Conservation (phyloP, 2,329 filamentous ascomycete species). For the Dendryphion nanum region DNA sequence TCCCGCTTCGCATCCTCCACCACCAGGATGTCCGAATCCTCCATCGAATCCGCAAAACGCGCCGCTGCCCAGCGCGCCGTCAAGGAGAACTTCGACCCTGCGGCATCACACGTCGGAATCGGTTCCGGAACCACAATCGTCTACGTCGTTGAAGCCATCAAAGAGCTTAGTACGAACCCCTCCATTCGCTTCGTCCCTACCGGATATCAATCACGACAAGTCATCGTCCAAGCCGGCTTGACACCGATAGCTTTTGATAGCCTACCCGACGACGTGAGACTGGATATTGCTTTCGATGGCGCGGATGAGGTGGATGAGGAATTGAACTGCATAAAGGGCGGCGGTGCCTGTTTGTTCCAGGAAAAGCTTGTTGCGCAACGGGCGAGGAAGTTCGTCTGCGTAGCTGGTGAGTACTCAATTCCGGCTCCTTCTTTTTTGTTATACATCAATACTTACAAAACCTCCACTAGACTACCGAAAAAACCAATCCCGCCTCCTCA, state of each 20-base stretch:
- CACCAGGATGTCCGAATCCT: conserved; percentile 30
- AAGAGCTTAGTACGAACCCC: conserved; percentile 36
- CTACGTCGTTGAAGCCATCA: conserved; percentile 81
- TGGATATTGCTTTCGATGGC: conserved; percentile 94
- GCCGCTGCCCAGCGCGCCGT: conserved; percentile 73
- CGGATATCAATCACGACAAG: conserved; percentile 83
- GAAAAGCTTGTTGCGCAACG: conserved; percentile 92
- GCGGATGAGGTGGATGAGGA: conserved; percentile 96
- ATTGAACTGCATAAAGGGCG: conserved; percentile 96
- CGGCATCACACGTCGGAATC: conserved; percentile 69
- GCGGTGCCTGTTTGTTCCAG: conserved; percentile 95
- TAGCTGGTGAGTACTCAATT: conserved; percentile 61
- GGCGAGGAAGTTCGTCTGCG: conserved; percentile 82
- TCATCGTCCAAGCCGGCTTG: conserved; percentile 78
- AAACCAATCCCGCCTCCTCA: conserved; percentile 71
- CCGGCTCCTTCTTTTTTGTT: background rate
- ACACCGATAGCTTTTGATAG: conserved; percentile 75
- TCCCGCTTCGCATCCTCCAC: background rate
- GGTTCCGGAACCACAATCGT: conserved; percentile 80
- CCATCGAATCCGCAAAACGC: conserved; percentile 70
- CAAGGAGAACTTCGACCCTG: conserved; percentile 64
- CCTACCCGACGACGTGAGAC: conserved; percentile 60
- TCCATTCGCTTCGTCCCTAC: conserved; percentile 86
- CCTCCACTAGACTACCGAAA: conserved; percentile 79
- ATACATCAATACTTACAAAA: background rate